phyloP scores from a whole-genome alignment of 2,329 filamentous ascomycete species.

The Hypoxylon sp. region DNA sequence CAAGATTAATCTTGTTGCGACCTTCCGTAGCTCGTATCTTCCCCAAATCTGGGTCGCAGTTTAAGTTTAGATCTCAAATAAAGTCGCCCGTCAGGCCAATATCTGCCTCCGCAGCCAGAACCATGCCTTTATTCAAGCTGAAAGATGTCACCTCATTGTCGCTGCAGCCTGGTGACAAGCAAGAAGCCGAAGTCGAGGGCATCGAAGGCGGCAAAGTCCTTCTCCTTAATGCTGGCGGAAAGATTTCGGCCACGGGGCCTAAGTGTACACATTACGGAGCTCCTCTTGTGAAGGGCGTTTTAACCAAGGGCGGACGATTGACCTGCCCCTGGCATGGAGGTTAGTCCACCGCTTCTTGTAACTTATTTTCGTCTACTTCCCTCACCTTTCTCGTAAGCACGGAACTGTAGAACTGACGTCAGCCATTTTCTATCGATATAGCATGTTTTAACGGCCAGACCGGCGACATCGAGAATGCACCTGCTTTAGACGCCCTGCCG shows the following conservation, averaged over 20 bases:
- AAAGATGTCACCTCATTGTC: constrained; percentile 83
- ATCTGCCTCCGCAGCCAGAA: constrained; percentile 48
- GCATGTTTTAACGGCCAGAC: constrained; percentile 93
- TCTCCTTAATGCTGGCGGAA: constrained; percentile 82
- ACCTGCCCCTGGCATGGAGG: constrained; percentile 98
- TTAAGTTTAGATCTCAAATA: constrained; percentile 11
- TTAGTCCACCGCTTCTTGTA: constrained; percentile 58
- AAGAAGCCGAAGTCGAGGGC: constrained; percentile 91
- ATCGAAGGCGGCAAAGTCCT: constrained; percentile 89
- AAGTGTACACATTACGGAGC: constrained; percentile 96
- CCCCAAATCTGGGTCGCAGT: constrained; percentile 20
- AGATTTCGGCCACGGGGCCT: constrained; percentile 83
- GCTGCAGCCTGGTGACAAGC: constrained; percentile 85
- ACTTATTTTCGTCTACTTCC: neutral
- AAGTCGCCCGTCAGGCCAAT: constrained; percentile 32
- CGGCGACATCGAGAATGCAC: constrained; percentile 95
- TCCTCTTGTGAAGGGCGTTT: constrained; percentile 86
- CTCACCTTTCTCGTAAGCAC: neutral
- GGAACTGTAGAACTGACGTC: constrained; percentile 17
- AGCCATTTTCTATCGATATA: constrained; percentile 54
- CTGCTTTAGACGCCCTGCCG: constrained; percentile 87
- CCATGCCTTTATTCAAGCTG: constrained; percentile 76
- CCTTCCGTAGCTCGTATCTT: constrained; percentile 33
- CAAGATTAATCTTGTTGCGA: constrained; percentile 38
- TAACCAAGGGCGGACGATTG: constrained; percentile 84